phyloP scores from a whole-genome alignment of 176 grass and related monocot species.

The Saccharum officinarum region DNA sequence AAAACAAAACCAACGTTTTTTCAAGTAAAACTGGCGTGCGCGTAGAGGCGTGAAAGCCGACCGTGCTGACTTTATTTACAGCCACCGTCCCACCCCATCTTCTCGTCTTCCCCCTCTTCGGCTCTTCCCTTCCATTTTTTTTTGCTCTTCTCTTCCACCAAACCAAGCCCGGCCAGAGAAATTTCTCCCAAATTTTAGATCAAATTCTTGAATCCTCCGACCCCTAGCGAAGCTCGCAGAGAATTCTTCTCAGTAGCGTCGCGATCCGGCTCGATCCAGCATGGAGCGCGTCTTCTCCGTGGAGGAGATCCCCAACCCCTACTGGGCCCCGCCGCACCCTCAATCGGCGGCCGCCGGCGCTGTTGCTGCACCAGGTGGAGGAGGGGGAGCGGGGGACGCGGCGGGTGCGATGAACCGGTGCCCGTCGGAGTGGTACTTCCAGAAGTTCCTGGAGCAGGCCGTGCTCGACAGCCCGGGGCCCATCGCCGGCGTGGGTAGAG shows the following conservation, averaged over 20 bases:
- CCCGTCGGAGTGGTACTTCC: constrained; percentile 90
- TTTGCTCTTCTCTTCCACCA: not conserved
- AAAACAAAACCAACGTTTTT: not conserved
- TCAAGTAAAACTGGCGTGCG: not conserved
- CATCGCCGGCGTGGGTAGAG: not conserved
- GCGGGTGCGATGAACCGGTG: constrained; percentile 60
- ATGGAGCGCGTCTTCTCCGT: constrained; percentile 95
- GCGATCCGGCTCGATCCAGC: constrained; percentile 9
- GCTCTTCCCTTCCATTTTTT: not conserved
- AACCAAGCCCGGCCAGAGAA: not conserved
- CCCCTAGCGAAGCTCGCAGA: not conserved
- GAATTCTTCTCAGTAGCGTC: not conserved
- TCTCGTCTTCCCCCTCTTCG: not conserved
- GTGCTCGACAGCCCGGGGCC: constrained; percentile 47
- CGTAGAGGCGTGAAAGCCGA: not conserved
- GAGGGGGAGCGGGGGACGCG: not conserved
- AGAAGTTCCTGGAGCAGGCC: constrained; percentile 90
- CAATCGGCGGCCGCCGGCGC: not conserved
- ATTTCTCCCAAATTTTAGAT: constrained; percentile 17
- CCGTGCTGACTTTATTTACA: constrained; percentile 24
- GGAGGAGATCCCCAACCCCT: constrained; percentile 71
- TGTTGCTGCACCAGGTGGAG: not conserved
- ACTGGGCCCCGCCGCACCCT: constrained; percentile 48
- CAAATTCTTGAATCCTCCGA: constrained; percentile 35
- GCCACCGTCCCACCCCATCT: constrained; percentile 4